These are phyloP conservation scores for Pichia nakasei DNA, from an alignment of 805 yeast genomes.

Conservation along the genomic window DNA sequence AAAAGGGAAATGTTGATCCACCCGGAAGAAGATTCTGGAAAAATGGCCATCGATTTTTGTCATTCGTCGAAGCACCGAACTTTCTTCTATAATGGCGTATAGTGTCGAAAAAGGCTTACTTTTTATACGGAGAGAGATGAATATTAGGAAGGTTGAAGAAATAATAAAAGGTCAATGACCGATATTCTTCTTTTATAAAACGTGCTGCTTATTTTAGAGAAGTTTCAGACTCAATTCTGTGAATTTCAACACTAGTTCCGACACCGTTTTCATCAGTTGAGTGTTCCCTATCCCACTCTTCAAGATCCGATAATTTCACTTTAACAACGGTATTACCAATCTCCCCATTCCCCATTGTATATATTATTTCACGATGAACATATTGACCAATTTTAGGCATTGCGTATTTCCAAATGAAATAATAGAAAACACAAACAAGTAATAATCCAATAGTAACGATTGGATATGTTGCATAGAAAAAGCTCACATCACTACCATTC, in stretches of 20 bases:
- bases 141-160: no score
- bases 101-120: no score
- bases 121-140: no score
- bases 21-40: background rate
- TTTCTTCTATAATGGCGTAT: no score
- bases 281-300: conserved; percentile 26
- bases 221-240: no score
- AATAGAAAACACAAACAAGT: conserved; percentile 27
- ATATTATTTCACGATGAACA: conserved; percentile 27
- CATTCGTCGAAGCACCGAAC: no score
- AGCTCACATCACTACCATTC: conserved; percentile 34
- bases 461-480: conserved; percentile 35
- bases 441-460: conserved; percentile 30
- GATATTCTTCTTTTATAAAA: no score
- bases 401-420: conserved; percentile 29
- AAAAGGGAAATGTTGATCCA: background rate
- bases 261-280: conserved; percentile 9
- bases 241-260: background rate
- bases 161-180: no score
- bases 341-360: conserved; percentile 30
- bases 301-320: conserved; percentile 25
- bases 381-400: conserved; percentile 29
- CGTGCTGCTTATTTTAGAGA: no score
- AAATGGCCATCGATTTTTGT: no score
- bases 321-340: conserved; percentile 33